Percentiles rank a stretch among this genome's conserved stretches.
Conservation (phyloP, 805 yeast species). For the Cephaloascus fragrans region DNA sequence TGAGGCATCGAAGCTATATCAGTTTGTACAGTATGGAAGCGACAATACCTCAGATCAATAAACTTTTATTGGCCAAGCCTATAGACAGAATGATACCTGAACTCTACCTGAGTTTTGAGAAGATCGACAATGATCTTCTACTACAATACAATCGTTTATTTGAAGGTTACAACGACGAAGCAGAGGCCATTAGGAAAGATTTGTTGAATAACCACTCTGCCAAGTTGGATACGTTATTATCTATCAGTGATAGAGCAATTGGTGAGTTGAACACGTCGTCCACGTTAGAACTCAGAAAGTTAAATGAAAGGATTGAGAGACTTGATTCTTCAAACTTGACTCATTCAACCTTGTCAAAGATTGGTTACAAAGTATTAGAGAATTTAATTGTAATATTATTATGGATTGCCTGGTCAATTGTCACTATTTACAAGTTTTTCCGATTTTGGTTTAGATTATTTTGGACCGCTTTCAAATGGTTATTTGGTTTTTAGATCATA, state of each 20-base stretch:
- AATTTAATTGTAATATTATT: constrained; percentile 40
- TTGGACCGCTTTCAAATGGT: neutral
- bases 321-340: constrained; percentile 18
- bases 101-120: neutral
- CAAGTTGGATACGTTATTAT: constrained; percentile 49
- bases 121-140: neutral
- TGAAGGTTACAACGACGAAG: neutral
- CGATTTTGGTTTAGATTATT: constrained; percentile 11
- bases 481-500: too few relatives aligned
- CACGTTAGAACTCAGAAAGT: constrained; percentile 47
- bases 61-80: neutral
- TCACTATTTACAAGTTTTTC: constrained; percentile 31
- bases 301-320: constrained; percentile 39
- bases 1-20: neutral
- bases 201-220: constrained; percentile 29
- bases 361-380: constrained; percentile 37
- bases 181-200: neutral
- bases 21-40: neutral
- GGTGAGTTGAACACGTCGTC: constrained; percentile 69
- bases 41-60: neutral
- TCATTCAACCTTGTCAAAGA: constrained; percentile 22
- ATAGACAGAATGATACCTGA: neutral
- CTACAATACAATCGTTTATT: neutral
- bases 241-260: constrained; percentile 56
- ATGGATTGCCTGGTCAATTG: constrained; percentile 49